phyloP scores from a whole-genome alignment of 1,139 yeast species.

The Candida glucosophila region DNA sequence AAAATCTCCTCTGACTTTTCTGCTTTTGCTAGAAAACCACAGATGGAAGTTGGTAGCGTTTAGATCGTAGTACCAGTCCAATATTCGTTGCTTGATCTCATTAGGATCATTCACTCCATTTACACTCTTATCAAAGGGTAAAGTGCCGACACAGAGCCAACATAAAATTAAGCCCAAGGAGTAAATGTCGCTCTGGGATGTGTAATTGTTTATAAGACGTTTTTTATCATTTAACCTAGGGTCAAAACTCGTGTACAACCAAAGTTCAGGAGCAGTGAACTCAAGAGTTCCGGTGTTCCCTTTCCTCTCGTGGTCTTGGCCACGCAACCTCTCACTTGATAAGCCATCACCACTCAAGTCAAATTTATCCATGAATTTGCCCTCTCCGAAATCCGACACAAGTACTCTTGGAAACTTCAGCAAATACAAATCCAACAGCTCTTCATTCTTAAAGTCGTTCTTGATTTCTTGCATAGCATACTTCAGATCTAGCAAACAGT shows the following conservation, averaged over 20 bases:
- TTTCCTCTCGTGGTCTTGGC: slow-evolving; percentile 14
- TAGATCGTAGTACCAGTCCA: slow-evolving; percentile 21
- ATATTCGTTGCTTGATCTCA: slow-evolving; percentile 16
- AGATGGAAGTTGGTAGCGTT: slow-evolving; percentile 11
- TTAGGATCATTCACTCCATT: slow-evolving; percentile 28
- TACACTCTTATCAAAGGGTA: slow-evolving; percentile 43
- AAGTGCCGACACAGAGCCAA: slow-evolving; percentile 57
- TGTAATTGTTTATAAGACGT: slow-evolving; percentile 40
- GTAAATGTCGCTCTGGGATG: slow-evolving; percentile 68
- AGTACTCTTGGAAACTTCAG: slow-evolving; percentile 51
- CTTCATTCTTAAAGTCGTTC: slow-evolving; percentile 7
- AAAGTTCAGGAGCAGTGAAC: slow-evolving; percentile 77
- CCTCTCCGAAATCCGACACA: slow-evolving; percentile 88
- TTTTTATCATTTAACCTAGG: slow-evolving; percentile 10
- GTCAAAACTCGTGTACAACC: slow-evolving; percentile 25
- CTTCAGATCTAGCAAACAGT: slow-evolving; percentile 52
- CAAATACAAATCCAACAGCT: slow-evolving; percentile 16
- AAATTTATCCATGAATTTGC: slow-evolving; percentile 54
- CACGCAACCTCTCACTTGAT: slow-evolving; percentile 3
- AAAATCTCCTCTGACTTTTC: slow-evolving; percentile 5
- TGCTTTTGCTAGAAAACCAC: slow-evolving; percentile 17
- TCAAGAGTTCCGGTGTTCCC: slow-evolving; percentile 86
- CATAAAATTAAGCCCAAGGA: slow-evolving; percentile 77
- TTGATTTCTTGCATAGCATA: slow-evolving; percentile 9
- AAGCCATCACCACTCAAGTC: slow-evolving; percentile 5